A percentile compares a stretch with the other conserved stretches of the same genome.
Conservation (phyloP, 352 stramenopile species). For the Pythium utonaiense region DNA sequence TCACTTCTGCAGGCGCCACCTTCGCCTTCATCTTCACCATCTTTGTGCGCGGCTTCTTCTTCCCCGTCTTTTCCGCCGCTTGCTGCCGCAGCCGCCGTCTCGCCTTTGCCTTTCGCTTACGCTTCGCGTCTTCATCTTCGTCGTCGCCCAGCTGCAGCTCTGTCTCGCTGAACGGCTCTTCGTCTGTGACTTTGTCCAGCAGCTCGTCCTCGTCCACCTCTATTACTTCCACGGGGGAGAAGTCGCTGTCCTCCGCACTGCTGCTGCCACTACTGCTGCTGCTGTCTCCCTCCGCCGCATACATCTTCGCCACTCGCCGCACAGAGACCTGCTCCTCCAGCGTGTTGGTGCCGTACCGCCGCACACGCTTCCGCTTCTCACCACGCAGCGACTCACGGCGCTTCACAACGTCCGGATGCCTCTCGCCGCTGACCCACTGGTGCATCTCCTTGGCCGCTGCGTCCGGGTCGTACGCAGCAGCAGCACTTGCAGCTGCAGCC, state of each 20-base stretch:
- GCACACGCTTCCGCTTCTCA: slow-evolving; percentile 32
- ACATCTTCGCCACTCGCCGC: slow-evolving; percentile 33
- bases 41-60: neutral
- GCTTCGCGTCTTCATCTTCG: neutral
- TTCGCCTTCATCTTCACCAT: neutral
- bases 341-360: slow-evolving; percentile 31
- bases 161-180: slow-evolving; percentile 15
- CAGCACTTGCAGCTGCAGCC: neutral
- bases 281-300: slow-evolving; percentile 34
- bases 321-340: slow-evolving; percentile 40
- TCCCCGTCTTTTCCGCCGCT: neutral
- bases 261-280: slow-evolving; percentile 27
- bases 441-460: slow-evolving; percentile 42
- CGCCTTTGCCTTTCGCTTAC: neutral
- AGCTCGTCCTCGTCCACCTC: slow-evolving; percentile 8
- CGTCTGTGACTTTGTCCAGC: slow-evolving; percentile 7
- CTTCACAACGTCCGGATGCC: slow-evolving; percentile 50
- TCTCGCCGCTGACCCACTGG: slow-evolving; percentile 51
- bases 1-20: neutral
- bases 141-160: slow-evolving; percentile 18
- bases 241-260: slow-evolving; percentile 19
- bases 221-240: slow-evolving; percentile 3
- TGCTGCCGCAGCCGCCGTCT: slow-evolving; percentile 7
- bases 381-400: slow-evolving; percentile 47
- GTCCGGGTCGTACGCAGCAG: slow-evolving; percentile 7